Conservation (phyloP, 495 filamentous ascomycete species). For the Collariella sp. region DNA sequence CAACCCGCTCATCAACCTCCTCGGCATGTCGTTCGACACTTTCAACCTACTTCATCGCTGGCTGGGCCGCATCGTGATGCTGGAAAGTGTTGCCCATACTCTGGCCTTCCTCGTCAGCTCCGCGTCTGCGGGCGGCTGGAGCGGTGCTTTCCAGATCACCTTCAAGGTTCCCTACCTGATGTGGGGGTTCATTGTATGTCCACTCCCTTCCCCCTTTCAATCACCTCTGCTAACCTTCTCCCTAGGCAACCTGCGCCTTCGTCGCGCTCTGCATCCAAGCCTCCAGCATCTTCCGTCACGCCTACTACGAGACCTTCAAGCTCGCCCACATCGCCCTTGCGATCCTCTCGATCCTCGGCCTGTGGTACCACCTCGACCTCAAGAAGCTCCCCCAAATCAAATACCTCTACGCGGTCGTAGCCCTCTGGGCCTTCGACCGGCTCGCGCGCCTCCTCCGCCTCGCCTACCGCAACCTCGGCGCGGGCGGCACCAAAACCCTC, state of each 20-base stretch:
- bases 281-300: conserved; percentile 67
- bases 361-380: conserved; percentile 62
- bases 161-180: conserved; percentile 33
- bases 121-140: conserved; percentile 38
- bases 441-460: conserved; percentile 44
- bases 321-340: conserved; percentile 66
- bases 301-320: conserved; percentile 86
- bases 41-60: conserved; percentile 77
- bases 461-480: conserved; percentile 61
- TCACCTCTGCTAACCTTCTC: conserved; percentile 14
- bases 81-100: conserved; percentile 56
- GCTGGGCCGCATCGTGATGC: conserved; percentile 63
- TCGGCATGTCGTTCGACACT: conserved; percentile 63
- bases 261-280: conserved; percentile 61
- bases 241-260: conserved; percentile 50
- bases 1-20: conserved; percentile 52
- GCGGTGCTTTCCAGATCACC: conserved; percentile 30
- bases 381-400: conserved; percentile 51
- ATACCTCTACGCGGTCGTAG: conserved; percentile 53
- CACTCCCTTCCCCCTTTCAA: not conserved
- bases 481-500: conserved; percentile 46
- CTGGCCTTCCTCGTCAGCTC: conserved; percentile 36
- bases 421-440: conserved; percentile 60
- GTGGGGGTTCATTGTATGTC: conserved; percentile 50
- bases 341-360: conserved; percentile 52